A percentile compares a stretch with the other conserved stretches of the same genome.
Evolutionary conservation across 768 basidiomycete species (phyloP).

Genomic region (Agrocybe praecox): DNA sequence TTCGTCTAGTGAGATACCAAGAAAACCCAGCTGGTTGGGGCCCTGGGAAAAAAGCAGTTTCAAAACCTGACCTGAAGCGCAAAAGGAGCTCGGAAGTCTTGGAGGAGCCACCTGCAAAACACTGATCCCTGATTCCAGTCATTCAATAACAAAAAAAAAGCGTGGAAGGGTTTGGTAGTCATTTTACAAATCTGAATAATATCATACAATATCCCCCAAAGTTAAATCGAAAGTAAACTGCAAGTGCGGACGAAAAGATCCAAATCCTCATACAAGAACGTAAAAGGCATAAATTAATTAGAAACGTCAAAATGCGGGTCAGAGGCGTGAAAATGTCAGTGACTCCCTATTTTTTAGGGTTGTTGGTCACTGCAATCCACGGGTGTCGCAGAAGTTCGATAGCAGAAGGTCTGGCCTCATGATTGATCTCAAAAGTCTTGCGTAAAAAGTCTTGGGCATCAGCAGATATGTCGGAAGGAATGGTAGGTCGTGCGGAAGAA

Average conservation of each 20-base stretch:
- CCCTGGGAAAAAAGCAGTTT: conserved; percentile 66
- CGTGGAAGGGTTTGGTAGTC: neutral
- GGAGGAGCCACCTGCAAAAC: conserved; percentile 23
- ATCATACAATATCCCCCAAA: conserved; percentile 7
- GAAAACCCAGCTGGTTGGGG: conserved; percentile 97
- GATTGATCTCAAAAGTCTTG: conserved; percentile 85
- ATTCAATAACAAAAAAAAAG: neutral
- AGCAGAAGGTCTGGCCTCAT: conserved; percentile 79
- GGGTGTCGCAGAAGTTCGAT: conserved; percentile 71
- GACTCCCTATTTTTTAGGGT: conserved; percentile 7
- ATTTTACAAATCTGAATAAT: neutral
- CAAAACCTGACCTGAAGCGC: conserved; percentile 20
- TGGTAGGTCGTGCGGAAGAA: conserved; percentile 82
- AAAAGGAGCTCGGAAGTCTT: conserved; percentile 21
- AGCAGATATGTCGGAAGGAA: conserved; percentile 88
- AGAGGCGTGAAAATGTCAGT: neutral
- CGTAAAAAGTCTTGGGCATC: conserved; percentile 89
- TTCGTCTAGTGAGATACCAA: conserved; percentile 88
- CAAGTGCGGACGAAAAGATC: neutral
- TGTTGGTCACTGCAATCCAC: conserved; percentile 51
- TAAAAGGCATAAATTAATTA: conserved; percentile 21
- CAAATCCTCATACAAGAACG: conserved; percentile 5
- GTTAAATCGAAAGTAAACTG: conserved; percentile 5
- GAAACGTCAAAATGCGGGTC: conserved; percentile 8
- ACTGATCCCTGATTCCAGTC: conserved; percentile 1